Conservation (phyloP, 768 basidiomycete genomes). For the Candolleomyces eurysporus region DNA sequence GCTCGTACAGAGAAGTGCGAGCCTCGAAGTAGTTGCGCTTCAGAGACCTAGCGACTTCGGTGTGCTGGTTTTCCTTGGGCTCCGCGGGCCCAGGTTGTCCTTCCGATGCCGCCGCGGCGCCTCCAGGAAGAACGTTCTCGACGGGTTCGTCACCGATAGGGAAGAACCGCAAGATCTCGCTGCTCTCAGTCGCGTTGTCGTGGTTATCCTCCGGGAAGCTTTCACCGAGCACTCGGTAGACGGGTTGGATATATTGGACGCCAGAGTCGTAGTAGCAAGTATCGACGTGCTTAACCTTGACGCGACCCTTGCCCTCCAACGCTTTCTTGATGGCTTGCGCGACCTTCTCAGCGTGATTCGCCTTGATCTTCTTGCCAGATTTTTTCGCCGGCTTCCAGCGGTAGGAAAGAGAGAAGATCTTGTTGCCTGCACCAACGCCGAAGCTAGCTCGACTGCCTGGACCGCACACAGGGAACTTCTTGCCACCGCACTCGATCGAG, state of each 20-base stretch:
- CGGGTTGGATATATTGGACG: slow-evolving; percentile 3
- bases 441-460: no score
- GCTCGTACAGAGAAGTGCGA: background rate
- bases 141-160: background rate
- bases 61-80: background rate
- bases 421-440: no score
- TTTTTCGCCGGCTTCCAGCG: no score
- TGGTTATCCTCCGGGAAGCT: background rate
- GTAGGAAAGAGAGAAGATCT: no score
- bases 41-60: background rate
- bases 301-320: background rate
- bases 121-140: background rate
- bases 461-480: no score
- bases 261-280: slow-evolving; percentile 11
- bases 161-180: background rate
- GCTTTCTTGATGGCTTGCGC: background rate
- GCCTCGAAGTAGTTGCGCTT: background rate
- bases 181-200: background rate
- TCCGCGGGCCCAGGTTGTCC: background rate
- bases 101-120: background rate
- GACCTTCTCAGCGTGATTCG: background rate
- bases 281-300: slow-evolving; percentile 7
- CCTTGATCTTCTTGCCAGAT: background rate
- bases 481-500: no score
- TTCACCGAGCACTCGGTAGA: slow-evolving; percentile 4